Conservation (phyloP, 805 yeast genomes). For the Barnettozyma californica region DNA sequence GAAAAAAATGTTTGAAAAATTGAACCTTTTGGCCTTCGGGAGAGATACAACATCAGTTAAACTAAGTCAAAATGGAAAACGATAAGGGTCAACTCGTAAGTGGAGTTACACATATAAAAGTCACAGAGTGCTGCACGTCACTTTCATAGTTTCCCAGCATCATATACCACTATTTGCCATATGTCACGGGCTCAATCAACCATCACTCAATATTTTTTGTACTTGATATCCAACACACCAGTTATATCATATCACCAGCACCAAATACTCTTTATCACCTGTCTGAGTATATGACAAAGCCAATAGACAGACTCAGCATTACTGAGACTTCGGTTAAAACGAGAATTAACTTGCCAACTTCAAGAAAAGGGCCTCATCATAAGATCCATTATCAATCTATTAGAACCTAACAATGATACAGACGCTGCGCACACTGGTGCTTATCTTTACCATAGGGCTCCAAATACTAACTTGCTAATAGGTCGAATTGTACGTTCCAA, state of each 20-base stretch:
- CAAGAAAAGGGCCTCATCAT: no score
- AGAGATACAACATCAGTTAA: slow-evolving; percentile 10
- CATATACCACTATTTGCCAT: not conserved
- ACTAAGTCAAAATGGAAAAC: slow-evolving; percentile 88
- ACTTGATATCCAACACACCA: not conserved
- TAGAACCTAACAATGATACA: not conserved
- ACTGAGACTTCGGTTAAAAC: no score
- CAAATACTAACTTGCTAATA: slow-evolving; percentile 16
- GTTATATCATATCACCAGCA: not conserved
- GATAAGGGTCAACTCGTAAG: slow-evolving; percentile 99
- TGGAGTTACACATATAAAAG: slow-evolving; percentile 23
- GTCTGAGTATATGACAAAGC: no score
- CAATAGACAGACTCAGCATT: no score
- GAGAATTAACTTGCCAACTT: no score
- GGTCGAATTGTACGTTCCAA: slow-evolving; percentile 99
- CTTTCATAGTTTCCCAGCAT: not conserved
- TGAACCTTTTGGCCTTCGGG: not conserved
- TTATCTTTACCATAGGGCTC: no score
- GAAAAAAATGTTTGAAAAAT: slow-evolving; percentile 6
- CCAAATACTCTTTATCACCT: no score
- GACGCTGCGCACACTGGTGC: not conserved
- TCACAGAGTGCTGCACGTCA: not conserved
- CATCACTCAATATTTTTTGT: not conserved
- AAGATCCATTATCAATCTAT: not conserved
- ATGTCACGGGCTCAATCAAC: not conserved